Base-by-base conservation (phyloP, 495 filamentous ascomycete genomes). In the Penicillium fimorum region DNA sequence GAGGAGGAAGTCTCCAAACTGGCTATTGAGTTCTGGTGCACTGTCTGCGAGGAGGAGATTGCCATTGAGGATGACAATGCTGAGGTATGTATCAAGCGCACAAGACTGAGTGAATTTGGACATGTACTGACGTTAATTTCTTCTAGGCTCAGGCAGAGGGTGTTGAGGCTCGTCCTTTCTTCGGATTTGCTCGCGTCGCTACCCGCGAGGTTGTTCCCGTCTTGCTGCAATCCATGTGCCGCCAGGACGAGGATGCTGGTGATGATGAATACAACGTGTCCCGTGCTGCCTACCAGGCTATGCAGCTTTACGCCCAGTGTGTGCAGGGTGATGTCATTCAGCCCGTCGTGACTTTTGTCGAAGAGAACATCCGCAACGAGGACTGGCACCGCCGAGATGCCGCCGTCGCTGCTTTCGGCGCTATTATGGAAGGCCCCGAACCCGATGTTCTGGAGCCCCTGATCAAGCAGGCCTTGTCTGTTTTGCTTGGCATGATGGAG, bases 21-120 rank as follows among this genome's bases (percentile, higher is more conserved):
- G 27, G 94, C 94, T 24, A 90, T 98, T 58, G 94, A 98, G 67
- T 98, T 98, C 79, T 98, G 94, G 94, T 97, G 94, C 76, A 97
- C 94, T 18, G 94, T 98, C 38, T 97, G 94, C 76, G 94, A 98
- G 69, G 94, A 98, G 75, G 94, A 98, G 70, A 90, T 96, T 59
- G 84, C 87, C 54, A 97, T 98, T 68, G 94, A 97, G 59, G 94
- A 98, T 64, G 94, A 98, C 70, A 98, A 98, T 67, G 79, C 83
- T 57, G 87, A 90, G 81, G 90, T 92, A 79, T 61, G 64, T 75
- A 42, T 53, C 51, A 33, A 13, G 17, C 29, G 51, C 32, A 35
- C 12, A 4, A 17, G 18, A 2, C 15, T 6, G 12, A 40, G 32
- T 44, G 29, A 33, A 13, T 25, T 30, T 38, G 15, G 43, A 18